Base-by-base conservation (phyloP, 257 asterid species). In the Scutellaria galericulata region DNA sequence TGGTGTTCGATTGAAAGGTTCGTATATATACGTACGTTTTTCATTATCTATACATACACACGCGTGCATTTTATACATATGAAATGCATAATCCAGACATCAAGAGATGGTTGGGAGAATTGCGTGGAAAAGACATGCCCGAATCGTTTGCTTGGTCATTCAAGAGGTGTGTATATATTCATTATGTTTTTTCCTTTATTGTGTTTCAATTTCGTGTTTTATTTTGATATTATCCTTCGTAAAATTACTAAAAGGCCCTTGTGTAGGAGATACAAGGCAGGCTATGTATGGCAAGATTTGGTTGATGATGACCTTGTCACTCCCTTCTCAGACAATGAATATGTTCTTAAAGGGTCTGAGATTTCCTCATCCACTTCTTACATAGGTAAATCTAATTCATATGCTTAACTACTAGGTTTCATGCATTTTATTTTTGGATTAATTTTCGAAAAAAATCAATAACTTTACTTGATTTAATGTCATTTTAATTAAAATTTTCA, bases 231-330 rank as follows among this genome's bases (percentile, higher is more conserved):
- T 13, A 11, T 41, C 37, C 3, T 8, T 18, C 4, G 41, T 24
- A 13, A 12, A 37, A 60, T 13, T 60, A 60, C 66, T 59, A 59
- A 59, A 59, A n/a, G 12, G 47, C 64, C 59, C 9, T 46, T 7
- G 8, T 24, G 70, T 87, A 94, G 99, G 84, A 88, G 77, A 72
- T 94, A 89, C 80, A 94, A 83, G 81, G 76, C 81, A 27, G 98
- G 96, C 6, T 95, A 85, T 58, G 91, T 92, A 6, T 95, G 99
- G 99, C 98, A 95, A 82, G 98, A 95, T 76, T 77, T 95, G 69
- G 22, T 84, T n/a, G 99, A 95, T 81, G 93, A 95, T 74, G 97
- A 94, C 86, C 97, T 95, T 6, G 77, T 95, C 22, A 88, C 93
- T 60, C 98, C 99, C 24, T 71, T 91, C 54, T 88, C 97, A 20